These are phyloP conservation scores for Tetrahymena elliotti DNA, from an alignment of 73 alveolate genomes.

Conservation along the genomic window DNA sequence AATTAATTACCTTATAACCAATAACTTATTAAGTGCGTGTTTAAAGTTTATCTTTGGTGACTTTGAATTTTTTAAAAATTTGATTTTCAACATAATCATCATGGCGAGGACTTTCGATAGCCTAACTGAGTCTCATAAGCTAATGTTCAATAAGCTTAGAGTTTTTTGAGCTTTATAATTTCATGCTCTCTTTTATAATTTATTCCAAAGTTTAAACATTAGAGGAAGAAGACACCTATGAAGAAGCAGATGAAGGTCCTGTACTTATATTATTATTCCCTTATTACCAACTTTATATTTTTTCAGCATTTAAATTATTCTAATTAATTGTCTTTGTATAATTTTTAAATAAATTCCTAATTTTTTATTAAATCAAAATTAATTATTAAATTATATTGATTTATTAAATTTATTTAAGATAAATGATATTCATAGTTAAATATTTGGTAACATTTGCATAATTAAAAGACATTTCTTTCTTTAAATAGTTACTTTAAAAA, in stretches of 20 bases:
- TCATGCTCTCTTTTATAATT: background rate
- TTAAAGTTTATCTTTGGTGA: background rate
- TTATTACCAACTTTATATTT: background rate
- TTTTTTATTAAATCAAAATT: background rate
- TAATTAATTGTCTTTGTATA: background rate
- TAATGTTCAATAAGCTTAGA: background rate
- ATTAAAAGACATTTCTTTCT: no score
- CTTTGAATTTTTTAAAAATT: background rate
- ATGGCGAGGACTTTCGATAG: slow-evolving; percentile 1
- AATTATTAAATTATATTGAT: no score
- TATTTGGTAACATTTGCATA: no score
- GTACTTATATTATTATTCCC: background rate
- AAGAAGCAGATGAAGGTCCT: background rate
- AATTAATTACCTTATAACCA: background rate
- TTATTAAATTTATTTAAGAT: no score
- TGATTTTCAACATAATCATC: background rate
- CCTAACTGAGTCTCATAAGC: background rate
- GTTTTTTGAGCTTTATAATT: background rate
- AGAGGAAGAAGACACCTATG: background rate
- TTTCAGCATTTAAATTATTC: background rate
- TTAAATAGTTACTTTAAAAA: no score
- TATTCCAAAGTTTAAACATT: background rate
- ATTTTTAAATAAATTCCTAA: background rate
- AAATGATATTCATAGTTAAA: no score
- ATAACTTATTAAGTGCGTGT: background rate